A percentile compares a stretch with the other conserved stretches of the same genome.
Evolutionary conservation across 208 protist genomes (phyloP).

Genomic region (Vickermania ingenoplastis): DNA sequence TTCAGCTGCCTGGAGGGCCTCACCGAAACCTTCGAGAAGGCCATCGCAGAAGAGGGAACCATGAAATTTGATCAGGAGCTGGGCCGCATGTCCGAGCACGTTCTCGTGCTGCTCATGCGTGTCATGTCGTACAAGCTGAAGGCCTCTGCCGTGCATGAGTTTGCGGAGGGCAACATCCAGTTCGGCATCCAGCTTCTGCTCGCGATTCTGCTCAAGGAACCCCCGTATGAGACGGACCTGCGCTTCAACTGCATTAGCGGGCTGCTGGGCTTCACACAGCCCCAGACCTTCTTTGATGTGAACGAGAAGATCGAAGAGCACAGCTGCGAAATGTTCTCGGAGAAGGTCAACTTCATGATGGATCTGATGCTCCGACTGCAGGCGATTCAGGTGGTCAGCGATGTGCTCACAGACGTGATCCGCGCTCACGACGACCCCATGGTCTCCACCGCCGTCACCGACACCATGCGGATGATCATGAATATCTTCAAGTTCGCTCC

Average conservation of each 20-base stretch:
- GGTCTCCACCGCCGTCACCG: conserved; percentile 37
- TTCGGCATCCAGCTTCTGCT: conserved; percentile 88
- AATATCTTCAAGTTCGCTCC: conserved; percentile 82
- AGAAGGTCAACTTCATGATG: conserved; percentile 84
- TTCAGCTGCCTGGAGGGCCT: conserved; percentile 72
- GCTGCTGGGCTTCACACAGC: conserved; percentile 84
- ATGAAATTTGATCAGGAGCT: conserved; percentile 88
- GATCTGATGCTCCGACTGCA: conserved; percentile 79
- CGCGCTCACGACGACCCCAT: conserved; percentile 25
- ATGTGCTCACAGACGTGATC: conserved; percentile 35
- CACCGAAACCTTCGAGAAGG: conserved; percentile 75
- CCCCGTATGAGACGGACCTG: conserved; percentile 83
- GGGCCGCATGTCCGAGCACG: conserved; percentile 88
- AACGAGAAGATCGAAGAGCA: conserved; percentile 57
- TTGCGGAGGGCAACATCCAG: conserved; percentile 84
- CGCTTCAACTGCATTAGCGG: conserved; percentile 85
- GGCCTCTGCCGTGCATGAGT: conserved; percentile 83
- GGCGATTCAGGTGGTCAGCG: conserved; percentile 75
- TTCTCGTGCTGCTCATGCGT: conserved; percentile 86
- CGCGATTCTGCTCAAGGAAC: conserved; percentile 86
- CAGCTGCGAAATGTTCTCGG: conserved; percentile 74
- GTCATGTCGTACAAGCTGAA: conserved; percentile 83
- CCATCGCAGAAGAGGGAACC: conserved; percentile 70
- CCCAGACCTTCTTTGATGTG: conserved; percentile 79
- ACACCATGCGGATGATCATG: conserved; percentile 85